phyloP scores from a whole-genome alignment of 2,329 filamentous ascomycete species.

The Alternaria brassicae region DNA sequence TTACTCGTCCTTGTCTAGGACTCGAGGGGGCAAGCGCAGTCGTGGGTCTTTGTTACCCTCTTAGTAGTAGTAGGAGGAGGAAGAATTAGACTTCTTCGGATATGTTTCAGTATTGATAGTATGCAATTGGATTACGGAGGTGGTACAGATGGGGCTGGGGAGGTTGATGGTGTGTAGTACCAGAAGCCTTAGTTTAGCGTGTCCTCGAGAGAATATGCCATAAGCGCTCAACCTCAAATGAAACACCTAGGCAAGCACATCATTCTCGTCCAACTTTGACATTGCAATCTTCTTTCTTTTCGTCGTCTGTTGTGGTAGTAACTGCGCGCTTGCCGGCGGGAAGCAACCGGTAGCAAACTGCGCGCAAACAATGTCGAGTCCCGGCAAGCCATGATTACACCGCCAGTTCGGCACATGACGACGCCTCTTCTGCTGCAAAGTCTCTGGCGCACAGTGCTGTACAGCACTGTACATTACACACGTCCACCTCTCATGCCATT shows the following conservation, averaged over 20 bases:
- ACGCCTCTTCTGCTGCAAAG: neutral
- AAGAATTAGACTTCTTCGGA: slow-evolving; percentile 16
- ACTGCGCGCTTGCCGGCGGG: neutral
- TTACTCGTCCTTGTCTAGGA: slow-evolving; percentile 30
- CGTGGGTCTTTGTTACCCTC: slow-evolving; percentile 30
- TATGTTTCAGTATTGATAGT: slow-evolving; percentile 32
- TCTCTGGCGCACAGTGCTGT: neutral
- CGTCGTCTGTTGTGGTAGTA: neutral
- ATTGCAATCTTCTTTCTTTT: neutral
- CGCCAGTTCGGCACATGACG: neutral
- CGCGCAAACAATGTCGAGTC: neutral
- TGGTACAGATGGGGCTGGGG: slow-evolving; percentile 1
- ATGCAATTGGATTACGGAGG: slow-evolving; percentile 25
- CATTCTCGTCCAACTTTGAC: neutral
- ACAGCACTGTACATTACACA: neutral
- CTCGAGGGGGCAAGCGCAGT: slow-evolving; percentile 41
- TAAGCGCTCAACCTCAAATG: neutral
- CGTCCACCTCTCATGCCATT: neutral
- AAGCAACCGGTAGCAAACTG: neutral
- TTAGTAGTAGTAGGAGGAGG: slow-evolving; percentile 8
- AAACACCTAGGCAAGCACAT: slow-evolving; percentile 8
- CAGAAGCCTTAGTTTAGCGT: slow-evolving; percentile 9
- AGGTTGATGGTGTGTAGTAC: slow-evolving; percentile 19
- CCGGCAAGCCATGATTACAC: neutral
- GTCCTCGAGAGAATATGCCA: slow-evolving; percentile 7